A percentile compares a stretch with the other conserved stretches of the same genome.
These are phyloP conservation scores for Fusarium guadeloupense DNA, from an alignment of 2,329 filamentous ascomycete genomes.

Conservation along the genomic window DNA sequence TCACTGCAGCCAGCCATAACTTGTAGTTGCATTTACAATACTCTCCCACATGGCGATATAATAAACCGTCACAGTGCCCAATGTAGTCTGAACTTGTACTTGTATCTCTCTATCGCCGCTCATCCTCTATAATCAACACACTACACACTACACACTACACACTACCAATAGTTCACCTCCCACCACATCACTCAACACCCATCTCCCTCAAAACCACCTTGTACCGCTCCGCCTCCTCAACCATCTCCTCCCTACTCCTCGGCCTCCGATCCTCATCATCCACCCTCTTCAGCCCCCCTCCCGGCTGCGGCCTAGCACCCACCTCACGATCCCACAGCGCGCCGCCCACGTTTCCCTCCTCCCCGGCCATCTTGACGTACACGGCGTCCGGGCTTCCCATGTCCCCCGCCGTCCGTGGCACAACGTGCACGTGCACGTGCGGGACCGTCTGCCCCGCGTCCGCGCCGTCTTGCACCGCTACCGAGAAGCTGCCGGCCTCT, in stretches of 20 bases:
- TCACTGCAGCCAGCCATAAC: not conserved
- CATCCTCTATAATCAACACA: not conserved
- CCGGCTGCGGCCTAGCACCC: slow-evolving; percentile 57
- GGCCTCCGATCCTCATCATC: slow-evolving; percentile 76
- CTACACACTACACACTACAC: too few species aligned
- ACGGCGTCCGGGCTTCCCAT: slow-evolving; percentile 70
- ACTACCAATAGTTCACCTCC: not conserved
- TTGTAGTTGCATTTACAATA: not conserved
- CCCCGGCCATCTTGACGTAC: slow-evolving; percentile 83
- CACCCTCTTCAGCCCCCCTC: slow-evolving; percentile 71
- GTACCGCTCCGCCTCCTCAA: slow-evolving; percentile 76
- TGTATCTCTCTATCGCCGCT: not conserved
- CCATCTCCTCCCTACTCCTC: slow-evolving; percentile 79
- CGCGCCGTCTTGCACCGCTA: slow-evolving; percentile 92
- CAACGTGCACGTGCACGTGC: slow-evolving; percentile 93
- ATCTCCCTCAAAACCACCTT: slow-evolving; percentile 59
- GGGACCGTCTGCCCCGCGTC: slow-evolving; percentile 93
- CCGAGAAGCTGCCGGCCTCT: slow-evolving; percentile 81
- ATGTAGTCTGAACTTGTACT: not conserved
- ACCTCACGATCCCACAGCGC: slow-evolving; percentile 66
- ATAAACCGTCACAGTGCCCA: not conserved
- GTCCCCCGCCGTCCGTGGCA: slow-evolving; percentile 73
- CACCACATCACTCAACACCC: slow-evolving; percentile 42
- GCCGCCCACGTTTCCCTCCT: slow-evolving; percentile 83
- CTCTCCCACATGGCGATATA: not conserved